Evolutionary conservation across 179 eudicot genomes (phyloP).

Genomic region (Spinacia oleracea): DNA sequence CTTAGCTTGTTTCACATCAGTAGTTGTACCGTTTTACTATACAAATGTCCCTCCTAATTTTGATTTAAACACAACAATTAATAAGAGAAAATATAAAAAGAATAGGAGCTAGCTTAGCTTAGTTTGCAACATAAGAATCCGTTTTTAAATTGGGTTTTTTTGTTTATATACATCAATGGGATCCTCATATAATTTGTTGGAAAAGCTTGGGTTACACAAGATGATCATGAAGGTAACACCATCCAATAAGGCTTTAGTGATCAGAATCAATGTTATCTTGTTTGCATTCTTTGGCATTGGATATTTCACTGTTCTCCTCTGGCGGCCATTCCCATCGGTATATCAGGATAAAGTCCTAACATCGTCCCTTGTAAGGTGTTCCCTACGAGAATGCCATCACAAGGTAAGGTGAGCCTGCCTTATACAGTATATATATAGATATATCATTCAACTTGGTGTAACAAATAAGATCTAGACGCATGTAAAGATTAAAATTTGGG

Average conservation of each 20-base stretch:
- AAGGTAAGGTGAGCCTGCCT: constrained; percentile 87
- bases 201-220: constrained; percentile 33
- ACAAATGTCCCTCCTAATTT: constrained; percentile 15
- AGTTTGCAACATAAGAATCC: not conserved
- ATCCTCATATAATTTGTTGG: constrained; percentile 20
- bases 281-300: constrained; percentile 59
- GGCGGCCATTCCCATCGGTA: constrained; percentile 43
- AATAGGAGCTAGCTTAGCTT: not conserved
- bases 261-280: constrained; percentile 67
- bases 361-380: constrained; percentile 48
- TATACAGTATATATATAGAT: no score
- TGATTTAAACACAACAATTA: not conserved
- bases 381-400: constrained; percentile 67
- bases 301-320: constrained; percentile 62
- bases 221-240: constrained; percentile 48
- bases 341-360: constrained; percentile 31
- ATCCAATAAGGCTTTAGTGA: constrained; percentile 64
- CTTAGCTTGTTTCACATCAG: constrained; percentile 14
- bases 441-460: no score
- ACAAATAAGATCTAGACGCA: no score
- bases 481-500: no score
- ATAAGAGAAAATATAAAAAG: not conserved
- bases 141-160: constrained; percentile 1
- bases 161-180: constrained; percentile 20
- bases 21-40: constrained; percentile 14